Conservation (phyloP, 306 rosid species). For the Cucurbita maxima region DNA sequence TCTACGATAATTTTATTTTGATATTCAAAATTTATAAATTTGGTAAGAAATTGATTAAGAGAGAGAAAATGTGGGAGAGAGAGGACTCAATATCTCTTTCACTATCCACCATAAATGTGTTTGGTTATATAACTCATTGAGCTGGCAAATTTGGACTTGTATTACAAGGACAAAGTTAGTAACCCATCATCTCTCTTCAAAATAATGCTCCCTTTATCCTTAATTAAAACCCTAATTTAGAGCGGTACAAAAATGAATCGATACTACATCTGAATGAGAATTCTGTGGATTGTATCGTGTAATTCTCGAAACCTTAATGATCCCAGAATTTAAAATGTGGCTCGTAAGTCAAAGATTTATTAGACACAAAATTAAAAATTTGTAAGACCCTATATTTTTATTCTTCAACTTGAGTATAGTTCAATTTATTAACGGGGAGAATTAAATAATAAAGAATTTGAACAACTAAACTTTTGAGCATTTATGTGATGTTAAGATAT, state of each 20-base stretch:
- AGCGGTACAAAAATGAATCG: no score
- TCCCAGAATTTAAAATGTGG: not conserved
- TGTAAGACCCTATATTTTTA: no score
- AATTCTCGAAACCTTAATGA: no score
- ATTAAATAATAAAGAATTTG: not conserved
- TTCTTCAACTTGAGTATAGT: not conserved
- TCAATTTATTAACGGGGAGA: no score
- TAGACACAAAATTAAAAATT: not conserved
- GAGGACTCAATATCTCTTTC: not conserved
- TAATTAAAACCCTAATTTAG: not conserved
- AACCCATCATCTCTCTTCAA: not conserved
- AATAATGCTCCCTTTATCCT: not conserved
- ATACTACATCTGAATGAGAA: no score
- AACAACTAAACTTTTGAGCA: not conserved
- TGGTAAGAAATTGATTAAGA: no score
- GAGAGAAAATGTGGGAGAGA: not conserved
- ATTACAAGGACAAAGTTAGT: not conserved
- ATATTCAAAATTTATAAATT: no score
- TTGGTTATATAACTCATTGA: not conserved
- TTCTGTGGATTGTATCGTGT: no score
- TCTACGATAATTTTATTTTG: no score
- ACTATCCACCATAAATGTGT: not conserved
- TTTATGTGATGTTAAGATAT: not conserved
- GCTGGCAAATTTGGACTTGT: constrained; percentile 7
- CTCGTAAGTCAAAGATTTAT: not conserved